Conservation (phyloP, 495 filamentous ascomycete species). For the Geopyxis carbonaria region DNA sequence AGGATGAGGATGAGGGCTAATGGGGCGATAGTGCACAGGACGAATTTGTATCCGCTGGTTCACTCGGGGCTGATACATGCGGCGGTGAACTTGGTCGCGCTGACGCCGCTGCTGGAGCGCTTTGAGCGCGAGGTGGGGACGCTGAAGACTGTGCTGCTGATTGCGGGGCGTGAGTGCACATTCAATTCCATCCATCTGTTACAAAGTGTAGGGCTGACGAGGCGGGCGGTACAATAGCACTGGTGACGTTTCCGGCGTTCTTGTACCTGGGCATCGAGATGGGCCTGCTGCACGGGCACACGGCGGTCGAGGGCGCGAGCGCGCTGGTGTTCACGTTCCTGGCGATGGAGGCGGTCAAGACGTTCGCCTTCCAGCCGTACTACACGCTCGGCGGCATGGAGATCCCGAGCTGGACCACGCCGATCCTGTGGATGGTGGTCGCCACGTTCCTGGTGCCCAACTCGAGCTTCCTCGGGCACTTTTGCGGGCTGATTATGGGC, state of each 20-base stretch:
- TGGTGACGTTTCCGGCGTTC: slow-evolving; percentile 61
- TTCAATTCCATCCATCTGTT: neutral
- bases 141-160: slow-evolving; percentile 62
- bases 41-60: slow-evolving; percentile 84
- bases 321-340: slow-evolving; percentile 85
- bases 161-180: slow-evolving; percentile 63
- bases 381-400: slow-evolving; percentile 55
- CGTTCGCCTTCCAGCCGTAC: slow-evolving; percentile 38
- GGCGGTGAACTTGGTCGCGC: slow-evolving; percentile 57
- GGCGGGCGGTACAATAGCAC: slow-evolving; percentile 32
- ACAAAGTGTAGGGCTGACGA: neutral
- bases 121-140: slow-evolving; percentile 93
- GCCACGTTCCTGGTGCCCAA: slow-evolving; percentile 58
- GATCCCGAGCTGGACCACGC: slow-evolving; percentile 84
- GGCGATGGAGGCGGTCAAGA: slow-evolving; percentile 66
- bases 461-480: slow-evolving; percentile 70
- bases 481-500: slow-evolving; percentile 63
- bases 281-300: slow-evolving; percentile 44
- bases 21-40: slow-evolving; percentile 54
- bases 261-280: slow-evolving; percentile 57
- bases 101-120: slow-evolving; percentile 70
- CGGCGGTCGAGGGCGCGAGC: slow-evolving; percentile 63
- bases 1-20: slow-evolving; percentile 6
- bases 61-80: slow-evolving; percentile 66
- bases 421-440: slow-evolving; percentile 53